Conservation (phyloP, 345 rosid species). For the Populus alba region DNA sequence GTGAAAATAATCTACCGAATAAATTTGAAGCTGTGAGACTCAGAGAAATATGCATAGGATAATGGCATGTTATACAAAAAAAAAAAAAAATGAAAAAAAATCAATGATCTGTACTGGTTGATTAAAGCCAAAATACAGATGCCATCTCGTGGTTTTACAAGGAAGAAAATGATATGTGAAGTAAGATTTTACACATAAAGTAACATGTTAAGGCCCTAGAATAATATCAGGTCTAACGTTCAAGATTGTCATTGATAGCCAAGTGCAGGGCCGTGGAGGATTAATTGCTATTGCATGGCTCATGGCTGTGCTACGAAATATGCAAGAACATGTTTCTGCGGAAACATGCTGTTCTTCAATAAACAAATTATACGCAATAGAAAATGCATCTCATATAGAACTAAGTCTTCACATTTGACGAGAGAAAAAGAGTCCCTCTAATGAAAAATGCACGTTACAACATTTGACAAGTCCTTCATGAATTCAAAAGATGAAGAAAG, state of each 20-base stretch:
- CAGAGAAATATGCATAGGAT: not conserved
- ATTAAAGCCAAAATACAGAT: not conserved
- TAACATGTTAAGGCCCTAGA: not conserved
- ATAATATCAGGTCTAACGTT: not conserved
- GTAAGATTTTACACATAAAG: not conserved
- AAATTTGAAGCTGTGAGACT: conserved; percentile 17
- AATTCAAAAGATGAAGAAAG: not conserved
- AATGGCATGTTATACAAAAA: not conserved
- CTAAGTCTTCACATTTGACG: not conserved
- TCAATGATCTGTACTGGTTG: not conserved
- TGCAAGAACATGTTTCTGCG: not conserved
- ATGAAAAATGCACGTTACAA: not conserved
- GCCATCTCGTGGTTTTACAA: not conserved
- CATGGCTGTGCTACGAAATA: not conserved
- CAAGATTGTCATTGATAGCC: not conserved
- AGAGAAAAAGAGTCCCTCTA: not conserved
- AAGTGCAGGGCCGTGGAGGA: not conserved
- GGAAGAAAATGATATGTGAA: not conserved
- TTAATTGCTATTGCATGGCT: not conserved
- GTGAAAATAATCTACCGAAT: conserved; percentile 83
- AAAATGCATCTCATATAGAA: not conserved
- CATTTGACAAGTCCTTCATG: not conserved
- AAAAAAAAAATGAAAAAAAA: not conserved
- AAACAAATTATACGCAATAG: not conserved
- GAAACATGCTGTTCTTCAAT: not conserved